phyloP scores from a whole-genome alignment of 495 filamentous ascomycete species.

The Lineolata rhizophorae region DNA sequence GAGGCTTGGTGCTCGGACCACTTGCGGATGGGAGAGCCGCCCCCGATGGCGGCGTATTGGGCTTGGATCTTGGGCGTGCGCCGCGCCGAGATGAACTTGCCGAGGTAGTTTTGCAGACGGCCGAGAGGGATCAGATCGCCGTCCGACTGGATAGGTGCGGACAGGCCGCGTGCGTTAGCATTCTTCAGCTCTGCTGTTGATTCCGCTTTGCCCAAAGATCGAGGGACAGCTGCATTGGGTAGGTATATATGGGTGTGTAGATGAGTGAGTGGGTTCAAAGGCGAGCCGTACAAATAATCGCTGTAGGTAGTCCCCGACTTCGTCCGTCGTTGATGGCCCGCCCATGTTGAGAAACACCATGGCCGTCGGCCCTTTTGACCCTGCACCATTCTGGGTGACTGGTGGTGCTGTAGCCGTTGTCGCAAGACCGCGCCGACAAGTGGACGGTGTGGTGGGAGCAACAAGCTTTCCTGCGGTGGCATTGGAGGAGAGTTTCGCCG shows the following conservation, averaged over 20 bases:
- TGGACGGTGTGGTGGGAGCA: too few species aligned
- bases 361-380: slow-evolving; percentile 55
- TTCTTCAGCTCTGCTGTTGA: too few species aligned
- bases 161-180: too few species aligned
- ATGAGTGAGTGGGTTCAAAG: not conserved
- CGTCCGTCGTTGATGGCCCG: slow-evolving; percentile 67
- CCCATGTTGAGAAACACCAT: slow-evolving; percentile 99
- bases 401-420: too few species aligned
- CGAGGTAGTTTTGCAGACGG: slow-evolving; percentile 73
- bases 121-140: slow-evolving; percentile 92
- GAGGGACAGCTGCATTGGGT: too few species aligned
- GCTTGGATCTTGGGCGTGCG: slow-evolving; percentile 89
- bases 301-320: slow-evolving; percentile 84
- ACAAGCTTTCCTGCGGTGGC: too few species aligned
- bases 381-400: slow-evolving; percentile 44
- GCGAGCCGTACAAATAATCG: slow-evolving; percentile 55
- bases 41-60: slow-evolving; percentile 89
- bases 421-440: too few species aligned
- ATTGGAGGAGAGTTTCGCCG: too few species aligned
- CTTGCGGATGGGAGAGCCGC: slow-evolving; percentile 88
- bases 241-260: not conserved
- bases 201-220: too few species aligned
- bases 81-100: slow-evolving; percentile 61
- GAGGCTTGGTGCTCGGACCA: slow-evolving; percentile 88
- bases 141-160: slow-evolving; percentile 39